Evolutionary conservation across 1,284 basidiomycete species (phyloP), one percentile per base, ranked within the genome.

Genomic region (Trichosporon asahii): DNA sequence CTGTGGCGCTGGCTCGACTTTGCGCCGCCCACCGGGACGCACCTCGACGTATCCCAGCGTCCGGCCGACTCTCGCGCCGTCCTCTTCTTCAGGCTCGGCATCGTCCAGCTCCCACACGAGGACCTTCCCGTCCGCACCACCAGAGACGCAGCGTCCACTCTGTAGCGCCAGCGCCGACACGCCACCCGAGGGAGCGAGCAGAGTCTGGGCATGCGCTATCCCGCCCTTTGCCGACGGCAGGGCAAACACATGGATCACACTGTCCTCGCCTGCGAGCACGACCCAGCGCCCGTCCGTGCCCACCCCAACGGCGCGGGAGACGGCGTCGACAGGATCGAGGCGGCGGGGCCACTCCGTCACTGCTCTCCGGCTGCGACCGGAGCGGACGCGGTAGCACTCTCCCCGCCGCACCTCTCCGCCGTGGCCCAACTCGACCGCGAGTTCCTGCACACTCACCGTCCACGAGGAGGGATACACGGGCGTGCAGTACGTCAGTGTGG

Each of bases 91-190:
- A 46, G 57, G 15, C 15, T 31, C 57, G 7, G 57, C 68, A 6
- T 77, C 75, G 61, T 82, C 82, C 18, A 84, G 73, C 65, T 83
- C 79, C 83, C 83, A 84, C 0, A 84, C 80, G 1, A 83, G 68
- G 0, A 84, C 75, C n/a, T 77, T 67, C 0, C 82, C 83, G 66
- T 84, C 82, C 29, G 76, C 70, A 0, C 81, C 79, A 2, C 78
- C 78, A 2, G 77, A 78, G 2, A 84, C 80, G 53, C 79, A 83
- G 33, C 79, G 69, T 1, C 81, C 82, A 0, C 76, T 70, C 8
- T 70, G 65, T 9, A 84, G 75, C 0, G 79, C 74, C 0, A 84
- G 68, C 1, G 79, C 77, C 0, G 77, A 79, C 15, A 84, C 79
- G 2, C 76, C 77, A 2, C 76, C 71, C 5, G 75, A 75, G 23